phyloP scores from a whole-genome alignment of 1,284 basidiomycete species.

The Spongispora temasekensis region DNA sequence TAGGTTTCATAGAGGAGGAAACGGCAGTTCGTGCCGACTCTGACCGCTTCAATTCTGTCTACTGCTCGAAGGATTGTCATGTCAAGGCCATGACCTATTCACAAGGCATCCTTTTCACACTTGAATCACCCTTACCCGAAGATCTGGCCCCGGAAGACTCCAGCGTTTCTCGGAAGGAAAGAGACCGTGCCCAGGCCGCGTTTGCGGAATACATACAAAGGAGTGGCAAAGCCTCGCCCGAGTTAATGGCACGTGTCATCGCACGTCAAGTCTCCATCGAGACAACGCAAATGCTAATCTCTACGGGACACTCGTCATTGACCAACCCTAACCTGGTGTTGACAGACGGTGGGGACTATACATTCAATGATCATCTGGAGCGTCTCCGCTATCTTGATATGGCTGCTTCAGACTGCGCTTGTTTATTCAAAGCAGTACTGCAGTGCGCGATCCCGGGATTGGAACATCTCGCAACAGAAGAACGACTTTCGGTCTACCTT shows the following conservation, averaged over 20 bases:
- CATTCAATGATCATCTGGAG: slow-evolving; percentile 74
- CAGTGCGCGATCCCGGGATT: slow-evolving; percentile 66
- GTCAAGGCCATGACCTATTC: slow-evolving; percentile 55
- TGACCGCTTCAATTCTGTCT: slow-evolving; percentile 58
- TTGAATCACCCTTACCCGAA: slow-evolving; percentile 60
- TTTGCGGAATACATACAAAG: slow-evolving; percentile 57
- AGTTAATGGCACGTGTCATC: slow-evolving; percentile 70
- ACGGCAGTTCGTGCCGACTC: slow-evolving; percentile 45
- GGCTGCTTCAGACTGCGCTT: slow-evolving; percentile 49
- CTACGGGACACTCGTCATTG: slow-evolving; percentile 26
- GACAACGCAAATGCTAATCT: slow-evolving; percentile 53
- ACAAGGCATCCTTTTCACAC: slow-evolving; percentile 68
- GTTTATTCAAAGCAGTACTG: slow-evolving; percentile 58
- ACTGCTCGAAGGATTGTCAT: slow-evolving; percentile 74
- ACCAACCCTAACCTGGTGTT: slow-evolving; percentile 44
- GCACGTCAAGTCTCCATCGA: slow-evolving; percentile 69
- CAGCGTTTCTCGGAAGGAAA: slow-evolving; percentile 40
- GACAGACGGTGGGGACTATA: slow-evolving; percentile 55
- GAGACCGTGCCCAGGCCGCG: slow-evolving; percentile 57
- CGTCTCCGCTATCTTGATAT: slow-evolving; percentile 66
- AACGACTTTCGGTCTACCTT: slow-evolving; percentile 59
- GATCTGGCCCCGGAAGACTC: slow-evolving; percentile 44
- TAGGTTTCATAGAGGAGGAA: slow-evolving; percentile 53
- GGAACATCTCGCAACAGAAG: slow-evolving; percentile 65
- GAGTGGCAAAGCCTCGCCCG: slow-evolving; percentile 45